phyloP scores from a whole-genome alignment of 2,329 filamentous ascomycete species.

The Xylariaceae sp. region DNA sequence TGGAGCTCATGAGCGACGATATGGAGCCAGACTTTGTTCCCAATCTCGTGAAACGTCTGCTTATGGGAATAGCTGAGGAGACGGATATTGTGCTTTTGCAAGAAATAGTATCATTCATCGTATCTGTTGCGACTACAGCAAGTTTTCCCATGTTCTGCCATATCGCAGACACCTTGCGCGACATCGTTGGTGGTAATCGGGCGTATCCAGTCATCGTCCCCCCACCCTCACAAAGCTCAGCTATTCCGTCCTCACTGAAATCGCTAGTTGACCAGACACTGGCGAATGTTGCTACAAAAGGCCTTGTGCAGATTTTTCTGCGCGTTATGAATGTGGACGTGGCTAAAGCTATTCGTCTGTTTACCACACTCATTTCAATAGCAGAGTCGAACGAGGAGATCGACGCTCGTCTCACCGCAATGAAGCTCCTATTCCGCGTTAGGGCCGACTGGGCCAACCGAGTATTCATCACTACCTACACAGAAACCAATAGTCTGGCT shows the following conservation, averaged over 20 bases:
- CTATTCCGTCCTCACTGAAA: slow-evolving; percentile 21
- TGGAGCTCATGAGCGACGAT: slow-evolving; percentile 55
- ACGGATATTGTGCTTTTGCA: slow-evolving; percentile 61
- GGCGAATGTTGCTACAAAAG: slow-evolving; percentile 66
- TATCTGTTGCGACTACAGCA: slow-evolving; percentile 59
- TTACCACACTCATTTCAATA: slow-evolving; percentile 60
- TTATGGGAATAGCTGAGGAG: slow-evolving; percentile 59
- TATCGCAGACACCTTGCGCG: slow-evolving; percentile 50
- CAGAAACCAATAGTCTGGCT: slow-evolving; percentile 71
- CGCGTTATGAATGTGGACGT: slow-evolving; percentile 64
- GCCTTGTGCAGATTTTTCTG: slow-evolving; percentile 73
- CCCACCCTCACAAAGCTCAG: slow-evolving; percentile 24
- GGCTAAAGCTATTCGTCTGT: slow-evolving; percentile 60
- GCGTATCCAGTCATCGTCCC: slow-evolving; percentile 40
- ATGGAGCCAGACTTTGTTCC: slow-evolving; percentile 55
- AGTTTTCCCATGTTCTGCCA: slow-evolving; percentile 56
- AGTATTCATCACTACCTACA: slow-evolving; percentile 65
- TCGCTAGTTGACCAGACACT: slow-evolving; percentile 45
- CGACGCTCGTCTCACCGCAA: slow-evolving; percentile 67
- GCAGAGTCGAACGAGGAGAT: slow-evolving; percentile 57
- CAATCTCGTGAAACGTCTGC: slow-evolving; percentile 56
- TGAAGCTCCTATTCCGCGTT: slow-evolving; percentile 77
- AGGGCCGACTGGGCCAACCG: slow-evolving; percentile 77
- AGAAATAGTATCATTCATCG: slow-evolving; percentile 60
- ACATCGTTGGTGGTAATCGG: slow-evolving; percentile 48